phyloP scores from a whole-genome alignment of 1,139 yeast genomes.

The Debaryomycetaceae sp. region DNA sequence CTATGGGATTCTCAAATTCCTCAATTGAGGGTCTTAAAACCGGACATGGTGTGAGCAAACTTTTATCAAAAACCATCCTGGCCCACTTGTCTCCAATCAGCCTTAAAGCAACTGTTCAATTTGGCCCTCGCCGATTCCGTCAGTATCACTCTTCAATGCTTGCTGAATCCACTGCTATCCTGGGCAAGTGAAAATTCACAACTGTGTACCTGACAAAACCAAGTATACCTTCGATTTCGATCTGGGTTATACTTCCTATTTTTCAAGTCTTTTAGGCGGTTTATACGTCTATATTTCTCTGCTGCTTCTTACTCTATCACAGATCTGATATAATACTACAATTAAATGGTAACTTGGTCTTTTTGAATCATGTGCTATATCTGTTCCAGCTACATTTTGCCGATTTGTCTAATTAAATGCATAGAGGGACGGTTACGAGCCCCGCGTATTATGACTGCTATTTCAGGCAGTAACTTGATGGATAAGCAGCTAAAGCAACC shows the following conservation, averaged over 20 bases:
- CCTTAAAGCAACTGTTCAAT: not conserved
- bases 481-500: no score
- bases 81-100: not conserved
- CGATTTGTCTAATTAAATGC: conserved; percentile 1
- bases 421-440: conserved; percentile 2
- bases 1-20: conserved; percentile 62
- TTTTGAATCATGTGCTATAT: not conserved
- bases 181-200: no score
- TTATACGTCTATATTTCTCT: no score
- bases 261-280: no score
- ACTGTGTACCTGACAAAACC: not conserved
- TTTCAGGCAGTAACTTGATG: not conserved
- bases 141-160: no score
- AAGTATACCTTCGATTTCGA: not conserved
- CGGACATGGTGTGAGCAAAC: conserved; percentile 46
- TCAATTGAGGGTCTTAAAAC: conserved; percentile 49
- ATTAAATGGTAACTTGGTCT: no score
- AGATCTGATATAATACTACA: no score
- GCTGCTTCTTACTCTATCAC: no score
- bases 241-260: no score
- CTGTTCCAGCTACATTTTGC: not conserved
- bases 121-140: no score
- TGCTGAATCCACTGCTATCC: no score
- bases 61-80: conserved; percentile 20
- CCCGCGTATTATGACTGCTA: not conserved